Evolutionary conservation across 1,139 yeast genomes (phyloP).

Genomic region (Yamadazyma jaroonii): DNA sequence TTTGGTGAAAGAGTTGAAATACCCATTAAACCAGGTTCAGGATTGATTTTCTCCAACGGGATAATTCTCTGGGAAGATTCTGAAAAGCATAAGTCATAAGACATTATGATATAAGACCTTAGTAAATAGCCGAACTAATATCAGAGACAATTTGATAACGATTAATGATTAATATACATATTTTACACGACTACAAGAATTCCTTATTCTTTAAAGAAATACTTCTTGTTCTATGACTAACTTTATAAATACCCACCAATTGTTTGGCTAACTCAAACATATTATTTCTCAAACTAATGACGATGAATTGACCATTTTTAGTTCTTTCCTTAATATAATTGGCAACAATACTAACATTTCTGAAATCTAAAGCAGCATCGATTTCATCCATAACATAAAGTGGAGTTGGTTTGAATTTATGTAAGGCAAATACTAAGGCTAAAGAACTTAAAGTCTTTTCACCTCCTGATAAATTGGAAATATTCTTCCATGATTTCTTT

Average conservation of each 20-base stretch:
- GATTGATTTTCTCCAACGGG: slow-evolving; percentile 5
- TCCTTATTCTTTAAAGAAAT: slow-evolving; percentile 72
- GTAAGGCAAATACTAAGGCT: slow-evolving; percentile 95
- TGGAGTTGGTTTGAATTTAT: slow-evolving; percentile 96
- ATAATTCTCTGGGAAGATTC: slow-evolving; percentile 5
- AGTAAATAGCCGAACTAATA: no score
- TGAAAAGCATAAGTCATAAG: background rate
- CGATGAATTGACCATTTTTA: slow-evolving; percentile 94
- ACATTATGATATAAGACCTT: no score
- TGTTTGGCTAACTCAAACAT: slow-evolving; percentile 97
- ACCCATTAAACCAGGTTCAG: slow-evolving; percentile 32
- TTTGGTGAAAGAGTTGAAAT: slow-evolving; percentile 63
- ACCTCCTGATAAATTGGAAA: slow-evolving; percentile 94
- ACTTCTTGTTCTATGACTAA: slow-evolving; percentile 84
- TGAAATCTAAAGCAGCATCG: slow-evolving; percentile 96
- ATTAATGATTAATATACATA: slow-evolving; percentile 1
- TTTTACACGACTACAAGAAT: slow-evolving; percentile 15
- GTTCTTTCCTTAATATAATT: slow-evolving; percentile 95
- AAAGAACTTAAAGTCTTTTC: slow-evolving; percentile 94
- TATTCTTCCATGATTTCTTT: slow-evolving; percentile 95
- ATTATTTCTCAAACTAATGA: slow-evolving; percentile 89
- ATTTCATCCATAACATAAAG: slow-evolving; percentile 98
- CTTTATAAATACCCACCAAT: slow-evolving; percentile 93
- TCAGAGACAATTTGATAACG: no score
- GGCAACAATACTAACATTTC: slow-evolving; percentile 96